A percentile compares a stretch with the other conserved stretches of the same genome.
Conservation (phyloP, 2,329 filamentous ascomycete species). For the Hypoxylon rubiginosum region DNA sequence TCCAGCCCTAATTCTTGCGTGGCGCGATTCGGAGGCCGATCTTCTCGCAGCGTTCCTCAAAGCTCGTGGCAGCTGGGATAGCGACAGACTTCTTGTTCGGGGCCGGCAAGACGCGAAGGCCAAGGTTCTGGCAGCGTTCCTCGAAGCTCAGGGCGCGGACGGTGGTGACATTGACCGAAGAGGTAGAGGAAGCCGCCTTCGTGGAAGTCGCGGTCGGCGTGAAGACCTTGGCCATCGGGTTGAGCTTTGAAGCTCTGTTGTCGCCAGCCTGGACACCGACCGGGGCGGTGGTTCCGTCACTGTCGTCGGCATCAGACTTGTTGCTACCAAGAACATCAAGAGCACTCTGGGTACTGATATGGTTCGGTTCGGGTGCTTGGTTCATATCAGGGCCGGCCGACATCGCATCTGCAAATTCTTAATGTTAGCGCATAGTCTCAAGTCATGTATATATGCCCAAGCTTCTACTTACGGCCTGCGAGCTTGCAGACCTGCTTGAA, state of each 20-base stretch:
- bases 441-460: background rate
- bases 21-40: constrained; percentile 20
- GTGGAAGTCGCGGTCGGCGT: background rate
- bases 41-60: constrained; percentile 25
- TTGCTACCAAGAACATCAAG: too few relatives aligned
- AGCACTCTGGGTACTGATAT: too few relatives aligned
- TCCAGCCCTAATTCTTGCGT: background rate
- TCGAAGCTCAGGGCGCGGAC: background rate
- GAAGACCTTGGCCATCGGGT: background rate
- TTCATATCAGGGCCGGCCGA: background rate
- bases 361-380: too few relatives aligned
- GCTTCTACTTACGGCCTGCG: constrained; percentile 20
- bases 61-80: background rate
- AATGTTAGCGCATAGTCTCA: constrained; percentile 4
- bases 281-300: too few relatives aligned
- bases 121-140: constrained; percentile 9
- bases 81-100: background rate
- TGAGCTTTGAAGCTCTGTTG: background rate
- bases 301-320: too few relatives aligned
- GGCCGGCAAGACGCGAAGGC: background rate
- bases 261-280: background rate
- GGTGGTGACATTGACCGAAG: background rate
- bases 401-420: constrained; percentile 6
- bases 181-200: background rate
- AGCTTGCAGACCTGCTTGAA: constrained; percentile 11